These are phyloP conservation scores for Didymella pinodella DNA, from an alignment of 2,329 filamentous ascomycete genomes.

Conservation along the genomic window DNA sequence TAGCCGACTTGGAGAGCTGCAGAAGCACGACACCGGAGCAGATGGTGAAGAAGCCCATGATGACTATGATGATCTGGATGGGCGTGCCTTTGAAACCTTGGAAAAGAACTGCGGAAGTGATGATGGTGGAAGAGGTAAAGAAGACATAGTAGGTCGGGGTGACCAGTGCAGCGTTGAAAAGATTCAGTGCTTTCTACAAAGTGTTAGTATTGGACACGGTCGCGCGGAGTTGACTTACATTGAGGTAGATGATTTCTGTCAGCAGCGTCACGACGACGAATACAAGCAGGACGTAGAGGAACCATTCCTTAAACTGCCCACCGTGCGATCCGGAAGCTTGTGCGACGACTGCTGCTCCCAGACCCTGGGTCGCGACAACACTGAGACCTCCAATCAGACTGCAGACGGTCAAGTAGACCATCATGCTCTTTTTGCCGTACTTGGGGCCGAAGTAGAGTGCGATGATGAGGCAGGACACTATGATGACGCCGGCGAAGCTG, in stretches of 20 bases:
- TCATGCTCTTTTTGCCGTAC: slow-evolving; percentile 96
- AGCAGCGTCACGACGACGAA: slow-evolving; percentile 90
- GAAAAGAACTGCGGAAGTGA: slow-evolving; percentile 92
- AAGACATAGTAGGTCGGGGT: slow-evolving; percentile 99
- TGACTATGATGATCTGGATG: slow-evolving; percentile 82
- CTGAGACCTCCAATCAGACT: slow-evolving; percentile 93
- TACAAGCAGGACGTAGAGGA: slow-evolving; percentile 87
- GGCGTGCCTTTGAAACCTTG: slow-evolving; percentile 89
- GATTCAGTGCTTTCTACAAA: slow-evolving; percentile 92
- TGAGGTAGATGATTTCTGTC: slow-evolving; percentile 94
- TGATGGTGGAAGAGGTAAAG: slow-evolving; percentile 94
- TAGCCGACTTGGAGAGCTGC: slow-evolving; percentile 97
- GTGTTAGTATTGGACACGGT: slow-evolving; percentile 40
- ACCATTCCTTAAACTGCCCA: slow-evolving; percentile 96
- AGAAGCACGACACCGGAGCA: slow-evolving; percentile 91
- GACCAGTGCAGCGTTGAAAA: slow-evolving; percentile 96
- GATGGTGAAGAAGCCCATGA: slow-evolving; percentile 92
- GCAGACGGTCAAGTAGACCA: slow-evolving; percentile 96
- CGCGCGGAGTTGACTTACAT: slow-evolving; percentile 68
- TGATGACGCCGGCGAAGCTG: slow-evolving; percentile 81
- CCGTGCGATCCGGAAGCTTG: slow-evolving; percentile 74
- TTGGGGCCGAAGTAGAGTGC: slow-evolving; percentile 83
- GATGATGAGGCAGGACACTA: slow-evolving; percentile 74
- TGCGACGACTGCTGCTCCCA: slow-evolving; percentile 89
- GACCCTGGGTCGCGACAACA: slow-evolving; percentile 91